These are phyloP conservation scores for Metarhizium guizhouense DNA, from an alignment of 2,329 filamentous ascomycete species.

Conservation along the genomic window DNA sequence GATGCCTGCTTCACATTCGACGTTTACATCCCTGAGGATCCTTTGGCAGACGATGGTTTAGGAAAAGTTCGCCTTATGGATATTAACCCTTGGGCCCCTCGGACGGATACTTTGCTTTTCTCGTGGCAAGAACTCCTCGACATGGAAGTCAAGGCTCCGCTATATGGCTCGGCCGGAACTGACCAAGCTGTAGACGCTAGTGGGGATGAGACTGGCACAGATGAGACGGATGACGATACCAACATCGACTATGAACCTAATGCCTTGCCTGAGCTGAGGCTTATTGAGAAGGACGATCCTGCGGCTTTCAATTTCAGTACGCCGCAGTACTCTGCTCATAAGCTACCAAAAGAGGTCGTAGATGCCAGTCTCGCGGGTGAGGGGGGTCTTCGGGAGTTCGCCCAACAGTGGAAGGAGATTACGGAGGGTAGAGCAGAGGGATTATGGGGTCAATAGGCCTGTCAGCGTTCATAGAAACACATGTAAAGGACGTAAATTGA, in stretches of 20 bases:
- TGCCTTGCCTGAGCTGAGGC: slow-evolving; percentile 66
- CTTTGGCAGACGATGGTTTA: slow-evolving; percentile 46
- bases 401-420: slow-evolving; percentile 62
- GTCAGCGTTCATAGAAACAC: neutral
- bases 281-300: slow-evolving; percentile 77
- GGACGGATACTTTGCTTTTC: slow-evolving; percentile 84
- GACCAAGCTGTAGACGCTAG: slow-evolving; percentile 21
- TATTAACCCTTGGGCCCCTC: slow-evolving; percentile 86
- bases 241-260: slow-evolving; percentile 44
- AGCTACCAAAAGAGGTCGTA: slow-evolving; percentile 88
- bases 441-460: slow-evolving; percentile 27
- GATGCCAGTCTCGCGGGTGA: slow-evolving; percentile 59
- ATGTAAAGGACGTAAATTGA: neutral
- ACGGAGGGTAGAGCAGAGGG: slow-evolving; percentile 31
- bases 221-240: slow-evolving; percentile 28
- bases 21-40: slow-evolving; percentile 73
- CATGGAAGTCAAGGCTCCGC: slow-evolving; percentile 51
- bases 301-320: slow-evolving; percentile 81
- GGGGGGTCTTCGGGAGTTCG: slow-evolving; percentile 73
- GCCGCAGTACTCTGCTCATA: slow-evolving; percentile 88
- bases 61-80: slow-evolving; percentile 80
- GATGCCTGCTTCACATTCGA: slow-evolving; percentile 84
- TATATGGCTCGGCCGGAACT: slow-evolving; percentile 36
- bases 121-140: slow-evolving; percentile 81
- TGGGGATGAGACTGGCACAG: slow-evolving; percentile 27